phyloP scores from a whole-genome alignment of 768 basidiomycete species.

The Lentinula detonsa region DNA sequence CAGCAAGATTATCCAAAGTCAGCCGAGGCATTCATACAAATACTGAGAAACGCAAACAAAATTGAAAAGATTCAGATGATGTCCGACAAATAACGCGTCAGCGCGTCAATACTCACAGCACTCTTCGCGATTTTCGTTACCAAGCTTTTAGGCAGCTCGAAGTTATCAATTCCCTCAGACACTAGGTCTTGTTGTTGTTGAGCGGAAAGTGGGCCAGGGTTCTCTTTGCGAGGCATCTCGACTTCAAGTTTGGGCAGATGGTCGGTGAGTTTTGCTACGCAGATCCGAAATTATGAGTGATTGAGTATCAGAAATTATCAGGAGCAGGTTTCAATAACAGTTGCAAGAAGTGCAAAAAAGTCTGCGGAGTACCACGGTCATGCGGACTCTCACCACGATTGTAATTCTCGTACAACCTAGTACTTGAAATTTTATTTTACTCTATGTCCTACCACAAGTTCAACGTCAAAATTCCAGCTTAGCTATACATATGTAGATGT shows the following conservation, averaged over 20 bases:
- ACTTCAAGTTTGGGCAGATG: neutral
- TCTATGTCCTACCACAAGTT: too few relatives aligned
- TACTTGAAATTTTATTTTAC: too few relatives aligned
- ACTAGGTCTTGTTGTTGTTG: conserved; percentile 76
- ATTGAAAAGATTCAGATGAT: too few relatives aligned
- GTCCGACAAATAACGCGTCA: neutral
- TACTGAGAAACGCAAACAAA: too few relatives aligned
- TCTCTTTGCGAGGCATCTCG: conserved; percentile 70
- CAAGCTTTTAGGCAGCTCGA: conserved; percentile 78
- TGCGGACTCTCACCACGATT: too few relatives aligned
- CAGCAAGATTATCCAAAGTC: neutral
- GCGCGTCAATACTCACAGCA: conserved; percentile 41
- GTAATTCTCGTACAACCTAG: too few relatives aligned
- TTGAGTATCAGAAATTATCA: neutral
- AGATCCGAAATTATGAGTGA: neutral
- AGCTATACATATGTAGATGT: neutral
- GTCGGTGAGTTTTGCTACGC: neutral
- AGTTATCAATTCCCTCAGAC: conserved; percentile 84
- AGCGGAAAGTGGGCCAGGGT: conserved; percentile 51
- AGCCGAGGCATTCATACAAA: neutral
- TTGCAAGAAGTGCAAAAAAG: too few relatives aligned
- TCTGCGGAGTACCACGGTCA: too few relatives aligned
- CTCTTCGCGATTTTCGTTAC: conserved; percentile 84
- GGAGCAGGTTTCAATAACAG: neutral
- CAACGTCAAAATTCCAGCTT: neutral